These are phyloP conservation scores for Schwanniomyces occidentalis DNA, from an alignment of 805 yeast species.

Conservation along the genomic window DNA sequence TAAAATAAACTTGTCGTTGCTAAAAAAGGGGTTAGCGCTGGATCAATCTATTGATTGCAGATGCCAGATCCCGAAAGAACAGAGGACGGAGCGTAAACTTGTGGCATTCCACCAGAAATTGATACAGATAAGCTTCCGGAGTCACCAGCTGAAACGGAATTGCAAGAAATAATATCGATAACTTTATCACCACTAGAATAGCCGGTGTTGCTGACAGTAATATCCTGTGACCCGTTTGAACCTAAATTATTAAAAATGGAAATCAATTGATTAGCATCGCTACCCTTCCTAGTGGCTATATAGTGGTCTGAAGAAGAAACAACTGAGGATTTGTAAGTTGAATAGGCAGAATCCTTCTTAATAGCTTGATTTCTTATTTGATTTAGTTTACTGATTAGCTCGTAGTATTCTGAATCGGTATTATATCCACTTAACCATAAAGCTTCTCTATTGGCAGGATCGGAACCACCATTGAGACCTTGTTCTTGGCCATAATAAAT, in stretches of 20 bases:
- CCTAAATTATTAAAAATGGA: constrained; percentile 1
- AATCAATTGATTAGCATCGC: neutral
- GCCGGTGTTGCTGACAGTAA: neutral
- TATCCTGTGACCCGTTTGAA: neutral
- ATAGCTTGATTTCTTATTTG: neutral
- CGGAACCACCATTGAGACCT: neutral
- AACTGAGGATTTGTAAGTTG: neutral
- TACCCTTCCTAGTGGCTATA: constrained; percentile 1
- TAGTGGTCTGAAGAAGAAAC: neutral
- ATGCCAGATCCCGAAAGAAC: neutral
- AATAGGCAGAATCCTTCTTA: neutral
- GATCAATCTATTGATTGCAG: neutral
- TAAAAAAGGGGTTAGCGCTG: too few species aligned
- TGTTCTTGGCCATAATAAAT: constrained; percentile 4
- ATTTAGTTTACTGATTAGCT: neutral
- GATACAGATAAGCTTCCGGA: neutral
- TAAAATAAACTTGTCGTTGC: too few species aligned
- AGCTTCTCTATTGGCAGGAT: constrained; percentile 1
- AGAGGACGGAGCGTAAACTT: neutral
- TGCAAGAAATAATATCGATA: neutral
- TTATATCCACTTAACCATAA: constrained; percentile 1
- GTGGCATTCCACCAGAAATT: neutral
- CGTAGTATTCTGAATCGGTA: neutral
- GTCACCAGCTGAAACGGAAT: neutral
- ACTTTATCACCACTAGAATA: neutral